Conservation (phyloP, 2,329 filamentous ascomycete genomes). For the Xylariaceae sp. region DNA sequence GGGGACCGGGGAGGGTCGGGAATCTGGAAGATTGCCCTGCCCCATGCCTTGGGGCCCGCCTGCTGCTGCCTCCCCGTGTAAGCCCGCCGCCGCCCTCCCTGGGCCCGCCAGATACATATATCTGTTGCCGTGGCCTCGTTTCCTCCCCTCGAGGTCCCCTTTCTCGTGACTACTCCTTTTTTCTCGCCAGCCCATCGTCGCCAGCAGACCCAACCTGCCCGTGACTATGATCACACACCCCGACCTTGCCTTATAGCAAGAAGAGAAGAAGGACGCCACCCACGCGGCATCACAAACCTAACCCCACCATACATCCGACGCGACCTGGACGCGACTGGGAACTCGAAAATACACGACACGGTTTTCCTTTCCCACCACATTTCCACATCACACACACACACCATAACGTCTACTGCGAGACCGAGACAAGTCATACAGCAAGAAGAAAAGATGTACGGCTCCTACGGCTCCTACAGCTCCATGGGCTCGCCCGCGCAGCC, state of each 20-base stretch:
- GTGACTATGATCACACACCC: constrained; percentile 10
- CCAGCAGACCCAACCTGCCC: constrained; percentile 7
- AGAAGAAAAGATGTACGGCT: constrained; percentile 22
- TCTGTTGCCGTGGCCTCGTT: constrained; percentile 20
- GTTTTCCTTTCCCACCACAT: not conserved
- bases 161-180: constrained; percentile 18
- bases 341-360: constrained; percentile 3
- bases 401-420: constrained; percentile 1
- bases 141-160: constrained; percentile 15
- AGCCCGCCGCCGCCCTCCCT: constrained; percentile 10
- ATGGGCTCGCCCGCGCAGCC: constrained; percentile 26
- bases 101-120: constrained; percentile 20
- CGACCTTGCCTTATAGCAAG: constrained; percentile 11
- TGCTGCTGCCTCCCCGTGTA: constrained; percentile 16
- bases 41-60: no score
- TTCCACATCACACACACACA: constrained; percentile 1
- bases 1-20: constrained; percentile 11
- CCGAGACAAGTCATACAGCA: constrained; percentile 1
- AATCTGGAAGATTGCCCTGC: constrained; percentile 16
- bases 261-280: constrained; percentile 1
- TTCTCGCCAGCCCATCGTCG: constrained; percentile 14
- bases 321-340: constrained; percentile 4
- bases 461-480: constrained; percentile 29
- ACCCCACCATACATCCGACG: not conserved
- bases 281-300: constrained; percentile 2